Evolutionary conservation across 129 eudicot genomes (phyloP), one percentile per base, ranked within the genome.

Genomic region (Saposhnikovia divaricata): DNA sequence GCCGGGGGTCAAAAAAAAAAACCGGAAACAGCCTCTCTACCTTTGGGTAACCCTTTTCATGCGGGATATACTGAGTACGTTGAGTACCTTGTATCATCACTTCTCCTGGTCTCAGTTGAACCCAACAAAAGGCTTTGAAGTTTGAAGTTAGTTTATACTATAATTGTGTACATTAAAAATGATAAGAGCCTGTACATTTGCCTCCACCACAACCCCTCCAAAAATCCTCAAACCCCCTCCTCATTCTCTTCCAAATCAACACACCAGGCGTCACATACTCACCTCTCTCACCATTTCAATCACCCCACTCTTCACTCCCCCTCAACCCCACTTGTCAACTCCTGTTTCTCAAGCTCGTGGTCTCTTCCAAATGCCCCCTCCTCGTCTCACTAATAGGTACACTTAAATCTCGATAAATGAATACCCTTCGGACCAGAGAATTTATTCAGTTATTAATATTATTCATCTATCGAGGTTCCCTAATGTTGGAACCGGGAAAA

Each of bases 281-380:
- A 79, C 89, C 44, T 88, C 98, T 74, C 77, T 90, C 13, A 81
- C 91, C 51, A 80, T 91, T 83, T 76, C 92, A 28, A 84, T 89
- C 61, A 31, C 89, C 43, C 87, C 92, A 53, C 82, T 87, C 46
- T 74, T 89, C 46, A 47, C 85, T 4, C 79, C 86, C 79, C 81
- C 80, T 72, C 79, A 74, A 19, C 45, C 40, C 37, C 81, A 80
- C 25, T 7, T 83, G 13, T 43, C 83, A 3, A 7, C 81, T 23
- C 87, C 88, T 14, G 45, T 79, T 10, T 87, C 97, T 5, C 81
- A 89, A 47, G 92, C 97, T 38, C 93, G 97, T 14, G 99, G 97
- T 65, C 93, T 95, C 82, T 95, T 95, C 77, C 99, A 92, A 86
- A 92, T 95, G 99, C 99, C 99, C 72, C 99, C 99, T 19, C 74